phyloP scores from a whole-genome alignment of 305 asterid genomes.

The Rubia tinctorum region DNA sequence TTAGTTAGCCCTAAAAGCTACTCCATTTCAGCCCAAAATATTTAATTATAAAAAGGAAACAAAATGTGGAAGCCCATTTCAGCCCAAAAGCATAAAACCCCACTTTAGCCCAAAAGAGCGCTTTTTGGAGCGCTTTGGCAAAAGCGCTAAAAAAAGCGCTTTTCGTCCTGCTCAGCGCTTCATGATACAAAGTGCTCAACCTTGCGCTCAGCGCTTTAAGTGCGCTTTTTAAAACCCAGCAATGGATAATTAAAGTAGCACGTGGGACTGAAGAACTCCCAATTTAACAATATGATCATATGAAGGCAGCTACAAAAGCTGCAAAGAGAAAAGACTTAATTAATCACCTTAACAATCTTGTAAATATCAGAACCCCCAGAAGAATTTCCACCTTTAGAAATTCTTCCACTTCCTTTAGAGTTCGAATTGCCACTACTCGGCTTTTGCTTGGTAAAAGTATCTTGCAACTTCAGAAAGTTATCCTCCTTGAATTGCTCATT shows the following conservation, averaged over 20 bases:
- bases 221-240: too few relatives aligned
- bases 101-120: too few relatives aligned
- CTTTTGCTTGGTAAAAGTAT: conserved; percentile 63
- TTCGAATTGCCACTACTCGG: conserved; percentile 44
- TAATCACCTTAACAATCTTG: conserved; percentile 86
- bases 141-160: too few relatives aligned
- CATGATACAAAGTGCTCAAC: too few relatives aligned
- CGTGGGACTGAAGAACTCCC: background rate
- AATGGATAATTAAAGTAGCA: background rate
- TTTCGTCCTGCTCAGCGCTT: too few relatives aligned
- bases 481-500: conserved; percentile 94
- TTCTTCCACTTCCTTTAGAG: conserved; percentile 66
- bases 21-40: too few relatives aligned
- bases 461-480: conserved; percentile 83
- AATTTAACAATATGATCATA: background rate
- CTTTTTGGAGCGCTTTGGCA: too few relatives aligned
- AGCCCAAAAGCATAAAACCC: too few relatives aligned
- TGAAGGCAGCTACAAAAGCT: background rate
- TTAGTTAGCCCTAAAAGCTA: too few relatives aligned
- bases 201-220: too few relatives aligned
- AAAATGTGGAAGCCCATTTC: too few relatives aligned
- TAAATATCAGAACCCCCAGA: conserved; percentile 83
- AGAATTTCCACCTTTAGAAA: conserved; percentile 65
- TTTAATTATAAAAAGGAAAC: too few relatives aligned
- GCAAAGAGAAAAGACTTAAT: conserved; percentile 16